A percentile compares a stretch with the other conserved stretches of the same genome.
Evolutionary conservation across 306 rosid species (phyloP).

Genomic region (Lathyrus tuberosus): DNA sequence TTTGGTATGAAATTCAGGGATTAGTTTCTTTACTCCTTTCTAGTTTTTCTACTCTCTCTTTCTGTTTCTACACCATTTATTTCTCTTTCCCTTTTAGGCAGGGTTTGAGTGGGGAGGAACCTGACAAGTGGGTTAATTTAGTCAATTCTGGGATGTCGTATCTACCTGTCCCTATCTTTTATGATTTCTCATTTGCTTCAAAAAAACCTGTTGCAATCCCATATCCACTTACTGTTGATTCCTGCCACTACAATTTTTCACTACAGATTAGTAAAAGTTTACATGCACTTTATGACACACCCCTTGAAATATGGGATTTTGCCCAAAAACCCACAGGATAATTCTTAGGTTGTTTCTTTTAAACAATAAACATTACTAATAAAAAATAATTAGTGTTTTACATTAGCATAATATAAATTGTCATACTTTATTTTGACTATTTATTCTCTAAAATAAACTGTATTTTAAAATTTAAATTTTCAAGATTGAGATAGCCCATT

Average conservation of each 20-base stretch:
- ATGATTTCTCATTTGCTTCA: slow-evolving; percentile 65
- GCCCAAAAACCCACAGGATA: not conserved
- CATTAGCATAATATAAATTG: not conserved
- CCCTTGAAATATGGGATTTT: slow-evolving; percentile 30
- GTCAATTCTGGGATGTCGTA: slow-evolving; percentile 67
- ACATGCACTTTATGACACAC: slow-evolving; percentile 26
- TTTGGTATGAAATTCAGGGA: slow-evolving; percentile 89
- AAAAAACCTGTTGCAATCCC: slow-evolving; percentile 69
- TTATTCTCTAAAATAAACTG: not conserved
- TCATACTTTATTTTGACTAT: not conserved
- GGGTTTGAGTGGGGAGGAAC: slow-evolving; percentile 41
- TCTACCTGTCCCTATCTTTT: slow-evolving; percentile 71
- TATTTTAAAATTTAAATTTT: not conserved
- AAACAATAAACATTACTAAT: not conserved
- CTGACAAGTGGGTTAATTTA: slow-evolving; percentile 56
- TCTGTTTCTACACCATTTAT: slow-evolving; percentile 7
- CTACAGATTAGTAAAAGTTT: slow-evolving; percentile 14
- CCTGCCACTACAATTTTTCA: slow-evolving; percentile 29
- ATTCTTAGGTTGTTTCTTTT: not conserved
- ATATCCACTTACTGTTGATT: slow-evolving; percentile 40
- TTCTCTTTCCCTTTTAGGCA: slow-evolving; percentile 42
- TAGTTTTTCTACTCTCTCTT: slow-evolving; percentile 6
- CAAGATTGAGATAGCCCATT: not conserved
- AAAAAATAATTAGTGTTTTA: not conserved
- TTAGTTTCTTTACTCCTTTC: slow-evolving; percentile 36